Base-by-base conservation (phyloP, 148 eudicot species). In the Chenopodium quinoa region DNA sequence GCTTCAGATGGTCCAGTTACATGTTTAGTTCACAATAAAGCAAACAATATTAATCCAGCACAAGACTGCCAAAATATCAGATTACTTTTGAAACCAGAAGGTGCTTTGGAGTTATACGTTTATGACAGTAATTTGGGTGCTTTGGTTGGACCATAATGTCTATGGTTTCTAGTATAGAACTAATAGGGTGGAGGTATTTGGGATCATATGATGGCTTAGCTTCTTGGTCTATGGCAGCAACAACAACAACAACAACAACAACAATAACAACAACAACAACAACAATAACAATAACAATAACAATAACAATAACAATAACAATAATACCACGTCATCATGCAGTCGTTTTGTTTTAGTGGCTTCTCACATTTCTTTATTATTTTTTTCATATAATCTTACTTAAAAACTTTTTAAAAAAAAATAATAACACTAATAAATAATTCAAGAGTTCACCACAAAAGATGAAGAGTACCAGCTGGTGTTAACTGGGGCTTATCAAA, bases 1-100 rank as follows among this genome's bases (percentile, higher is more conserved):
- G 84, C 88, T 75, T 78, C 85, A 75, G 88, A 79, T 75, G 83
- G 75, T 50, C 79, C 81, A 75, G 80, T 66, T 54, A 85, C 83
- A 77, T 84, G 83, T 78, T 81, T 71, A 74, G 84, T 75, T 82
- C 71, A 72, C 48, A 78, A 54, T 72, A 50, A 56, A 71, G 34
- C 8, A 68, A 67, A 79, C 19, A 5, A 76, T 1, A 16, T 19
- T 62, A 22, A 67, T 44, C 29, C 9, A 50, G 8, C 40, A 31
- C 48, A 66, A 77, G 16, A 22, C 16, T 46, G 50, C 46, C 71
- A 44, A 44, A 11, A 9, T 69, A 60, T 27, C 52, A 48, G 52
- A 48, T 71, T 71, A 2, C 2, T 40, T 17, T 19, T 3, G 1
- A 6, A 25, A 40, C 22, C 50, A 19, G 47, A 71, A 40, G 50